Evolutionary conservation across 1,284 basidiomycete species (phyloP).

Genomic region (Earliella scabrosa): DNA sequence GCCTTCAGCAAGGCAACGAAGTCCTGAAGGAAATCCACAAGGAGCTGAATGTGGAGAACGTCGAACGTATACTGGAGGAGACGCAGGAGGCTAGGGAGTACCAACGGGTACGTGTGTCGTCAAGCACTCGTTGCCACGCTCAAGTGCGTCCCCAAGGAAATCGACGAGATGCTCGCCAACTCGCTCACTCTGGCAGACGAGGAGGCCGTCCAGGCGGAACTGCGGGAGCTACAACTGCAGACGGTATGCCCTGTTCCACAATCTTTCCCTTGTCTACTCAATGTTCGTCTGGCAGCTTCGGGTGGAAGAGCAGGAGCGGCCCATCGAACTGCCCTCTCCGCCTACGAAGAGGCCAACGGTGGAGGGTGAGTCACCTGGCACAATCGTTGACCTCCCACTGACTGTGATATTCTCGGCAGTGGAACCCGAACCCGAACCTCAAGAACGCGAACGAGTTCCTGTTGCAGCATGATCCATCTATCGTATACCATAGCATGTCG

Average conservation of each 20-base stretch:
- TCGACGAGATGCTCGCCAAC: conserved; percentile 86
- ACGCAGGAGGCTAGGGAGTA: conserved; percentile 93
- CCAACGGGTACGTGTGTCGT: conserved; percentile 67
- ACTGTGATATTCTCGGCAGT: not conserved
- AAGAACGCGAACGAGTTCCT: conserved; percentile 41
- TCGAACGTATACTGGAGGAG: conserved; percentile 93
- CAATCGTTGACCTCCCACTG: not conserved
- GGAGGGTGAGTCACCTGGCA: conserved; percentile 31
- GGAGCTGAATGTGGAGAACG: conserved; percentile 90
- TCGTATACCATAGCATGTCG: conserved; percentile 16
- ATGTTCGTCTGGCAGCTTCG: conserved; percentile 19
- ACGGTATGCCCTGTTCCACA: conserved; percentile 50
- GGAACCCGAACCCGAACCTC: conserved; percentile 16
- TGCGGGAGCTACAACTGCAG: conserved; percentile 70
- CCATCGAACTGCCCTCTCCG: conserved; percentile 46
- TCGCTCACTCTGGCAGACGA: conserved; percentile 90
- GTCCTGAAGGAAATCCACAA: conserved; percentile 93
- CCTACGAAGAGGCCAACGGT: conserved; percentile 48
- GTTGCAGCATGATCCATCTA: conserved; percentile 36
- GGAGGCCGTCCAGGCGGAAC: conserved; percentile 88
- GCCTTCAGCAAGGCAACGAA: conserved; percentile 90
- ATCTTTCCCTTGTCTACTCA: not conserved
- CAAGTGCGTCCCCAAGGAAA: conserved; percentile 57
- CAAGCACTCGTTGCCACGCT: not conserved
- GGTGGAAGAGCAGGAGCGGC: conserved; percentile 27